Conservation (phyloP, 2,329 filamentous ascomycete genomes). For the Ceratocystis lukuohia region DNA sequence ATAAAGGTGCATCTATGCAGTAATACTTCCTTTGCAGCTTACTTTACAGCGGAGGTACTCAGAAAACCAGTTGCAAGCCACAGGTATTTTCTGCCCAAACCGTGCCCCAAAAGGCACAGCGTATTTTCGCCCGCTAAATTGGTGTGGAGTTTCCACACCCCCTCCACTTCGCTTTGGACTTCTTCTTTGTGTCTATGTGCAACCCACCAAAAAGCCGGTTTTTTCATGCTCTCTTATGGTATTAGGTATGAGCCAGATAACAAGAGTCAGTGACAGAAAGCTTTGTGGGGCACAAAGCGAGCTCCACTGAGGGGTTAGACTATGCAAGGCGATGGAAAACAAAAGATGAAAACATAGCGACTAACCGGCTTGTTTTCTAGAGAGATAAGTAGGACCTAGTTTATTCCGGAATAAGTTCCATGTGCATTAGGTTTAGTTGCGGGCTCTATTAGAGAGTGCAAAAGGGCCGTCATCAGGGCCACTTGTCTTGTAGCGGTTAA, state of each 20-base stretch:
- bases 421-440: too few relatives aligned
- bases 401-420: neutral
- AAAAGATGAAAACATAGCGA: neutral
- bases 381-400: neutral
- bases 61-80: neutral
- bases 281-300: neutral
- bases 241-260: neutral
- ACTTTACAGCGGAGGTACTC: neutral
- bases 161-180: slow-evolving; percentile 3
- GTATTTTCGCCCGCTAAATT: neutral
- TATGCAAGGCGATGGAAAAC: neutral
- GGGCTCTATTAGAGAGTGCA: too few relatives aligned
- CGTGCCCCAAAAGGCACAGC: neutral
- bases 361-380: neutral
- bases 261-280: neutral
- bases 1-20: neutral
- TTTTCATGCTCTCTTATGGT: neutral
- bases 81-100: neutral
- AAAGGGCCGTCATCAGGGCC: too few relatives aligned
- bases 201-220: neutral
- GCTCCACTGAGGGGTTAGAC: neutral
- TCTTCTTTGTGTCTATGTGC: neutral
- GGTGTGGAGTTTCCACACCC: neutral
- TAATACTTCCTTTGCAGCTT: neutral
- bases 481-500: too few relatives aligned